Percentiles rank a stretch among this genome's conserved stretches.
These are phyloP conservation scores for Dissoconium aciculare DNA, from an alignment of 2,329 filamentous ascomycete genomes.

Conservation along the genomic window DNA sequence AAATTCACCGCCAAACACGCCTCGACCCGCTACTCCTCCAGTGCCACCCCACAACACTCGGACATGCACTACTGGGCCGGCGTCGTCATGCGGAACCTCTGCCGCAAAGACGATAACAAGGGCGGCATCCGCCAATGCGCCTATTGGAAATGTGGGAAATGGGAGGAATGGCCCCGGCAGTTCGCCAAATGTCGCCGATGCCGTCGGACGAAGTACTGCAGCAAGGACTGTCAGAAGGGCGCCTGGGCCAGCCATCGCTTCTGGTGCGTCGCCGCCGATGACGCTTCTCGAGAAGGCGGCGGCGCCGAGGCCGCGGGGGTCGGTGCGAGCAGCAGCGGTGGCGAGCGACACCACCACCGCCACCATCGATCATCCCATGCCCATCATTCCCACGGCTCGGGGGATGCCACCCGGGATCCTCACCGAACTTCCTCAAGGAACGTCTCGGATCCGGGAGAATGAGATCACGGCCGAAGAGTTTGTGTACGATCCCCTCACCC, in stretches of 20 bases:
- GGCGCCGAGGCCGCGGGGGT: no score
- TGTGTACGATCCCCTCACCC: no score
- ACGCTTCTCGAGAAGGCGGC: conserved; percentile 22
- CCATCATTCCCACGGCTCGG: neutral
- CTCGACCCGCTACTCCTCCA: conserved; percentile 56
- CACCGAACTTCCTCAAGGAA: no score
- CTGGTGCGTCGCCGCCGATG: conserved; percentile 71
- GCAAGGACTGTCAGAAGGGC: conserved; percentile 98
- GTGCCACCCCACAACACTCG: conserved; percentile 32
- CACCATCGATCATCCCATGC: conserved; percentile 12
- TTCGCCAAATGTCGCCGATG: conserved; percentile 97
- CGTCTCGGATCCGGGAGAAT: no score
- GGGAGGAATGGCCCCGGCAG: conserved; percentile 91
- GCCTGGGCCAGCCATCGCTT: conserved; percentile 97
- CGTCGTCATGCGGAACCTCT: conserved; percentile 96
- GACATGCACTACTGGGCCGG: conserved; percentile 99
- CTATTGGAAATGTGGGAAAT: conserved; percentile 95
- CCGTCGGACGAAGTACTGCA: conserved; percentile 82
- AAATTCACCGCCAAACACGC: conserved; percentile 75
- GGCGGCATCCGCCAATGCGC: conserved; percentile 94
- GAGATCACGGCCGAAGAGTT: no score
- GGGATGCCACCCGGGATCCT: no score
- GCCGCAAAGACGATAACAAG: conserved; percentile 87
- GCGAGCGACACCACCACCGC: conserved; percentile 16
- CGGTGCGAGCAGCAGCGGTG: conserved; percentile 13